Evolutionary conservation across 2,329 filamentous ascomycete genomes (phyloP).

Genomic region (Scedosporium dehoogii): DNA sequence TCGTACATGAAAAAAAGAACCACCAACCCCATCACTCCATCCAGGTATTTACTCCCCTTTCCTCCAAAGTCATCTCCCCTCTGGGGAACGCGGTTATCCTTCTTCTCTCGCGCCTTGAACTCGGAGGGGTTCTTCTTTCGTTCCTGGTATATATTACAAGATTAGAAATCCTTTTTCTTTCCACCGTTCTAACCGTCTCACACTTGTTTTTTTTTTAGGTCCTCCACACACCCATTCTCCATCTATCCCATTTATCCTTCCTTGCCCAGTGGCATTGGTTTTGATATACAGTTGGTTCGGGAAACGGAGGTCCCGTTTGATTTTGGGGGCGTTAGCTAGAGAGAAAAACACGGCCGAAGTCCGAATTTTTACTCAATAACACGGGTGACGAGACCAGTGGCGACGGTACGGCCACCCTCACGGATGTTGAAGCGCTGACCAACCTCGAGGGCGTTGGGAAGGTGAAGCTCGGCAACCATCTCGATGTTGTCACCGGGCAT

Average conservation of each 20-base stretch:
- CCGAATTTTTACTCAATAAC: slow-evolving; percentile 44
- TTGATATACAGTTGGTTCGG: background rate
- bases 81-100: background rate
- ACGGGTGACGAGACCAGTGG: slow-evolving; percentile 72
- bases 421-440: slow-evolving; percentile 97
- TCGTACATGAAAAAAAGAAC: background rate
- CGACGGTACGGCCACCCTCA: slow-evolving; percentile 86
- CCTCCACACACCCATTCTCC: background rate
- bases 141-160: background rate
- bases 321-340: too few relatives aligned
- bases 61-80: background rate
- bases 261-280: background rate
- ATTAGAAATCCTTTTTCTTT: background rate
- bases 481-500: slow-evolving; percentile 99
- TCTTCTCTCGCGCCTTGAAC: background rate
- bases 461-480: slow-evolving; percentile 81
- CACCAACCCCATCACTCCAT: background rate
- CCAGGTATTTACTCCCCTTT: background rate
- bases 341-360: too few relatives aligned
- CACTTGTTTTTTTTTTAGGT: background rate
- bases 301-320: too few relatives aligned
- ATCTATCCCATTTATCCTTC: background rate
- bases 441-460: slow-evolving; percentile 77
- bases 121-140: background rate
- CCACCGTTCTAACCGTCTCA: background rate